A percentile compares a stretch with the other conserved stretches of the same genome.
Conservation (phyloP, 768 basidiomycete species). For the Asterophora parasitica region DNA sequence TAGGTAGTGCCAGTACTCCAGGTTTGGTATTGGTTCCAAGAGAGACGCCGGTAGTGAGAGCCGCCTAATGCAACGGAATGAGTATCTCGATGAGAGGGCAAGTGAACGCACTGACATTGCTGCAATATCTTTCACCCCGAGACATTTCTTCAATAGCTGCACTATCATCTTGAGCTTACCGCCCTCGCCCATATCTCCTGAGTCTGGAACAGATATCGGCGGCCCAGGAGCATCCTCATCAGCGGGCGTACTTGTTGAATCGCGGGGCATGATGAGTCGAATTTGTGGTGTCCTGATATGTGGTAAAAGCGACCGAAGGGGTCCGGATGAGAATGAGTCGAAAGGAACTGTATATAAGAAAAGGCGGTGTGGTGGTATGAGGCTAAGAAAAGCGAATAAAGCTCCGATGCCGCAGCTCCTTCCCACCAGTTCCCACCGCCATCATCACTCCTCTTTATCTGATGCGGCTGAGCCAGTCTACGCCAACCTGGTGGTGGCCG, state of each 20-base stretch:
- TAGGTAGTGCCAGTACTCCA: conserved; percentile 94
- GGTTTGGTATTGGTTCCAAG: conserved; percentile 90
- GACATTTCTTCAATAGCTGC: conserved; percentile 82
- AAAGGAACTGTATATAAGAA: no score
- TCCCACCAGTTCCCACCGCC: no score
- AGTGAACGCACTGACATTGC: conserved; percentile 60
- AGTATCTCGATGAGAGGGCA: conserved; percentile 1
- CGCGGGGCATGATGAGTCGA: conserved; percentile 13
- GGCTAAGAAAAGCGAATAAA: no score
- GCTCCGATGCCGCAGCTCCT: no score
- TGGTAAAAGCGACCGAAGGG: not conserved
- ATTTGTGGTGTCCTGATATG: conserved; percentile 2
- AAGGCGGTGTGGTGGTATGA: no score
- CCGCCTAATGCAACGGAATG: conserved; percentile 48
- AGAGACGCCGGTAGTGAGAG: conserved; percentile 90
- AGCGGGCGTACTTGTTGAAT: conserved; percentile 8
- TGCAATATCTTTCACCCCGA: conserved; percentile 94
- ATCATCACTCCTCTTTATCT: no score
- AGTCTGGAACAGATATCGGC: conserved; percentile 65
- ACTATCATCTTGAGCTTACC: conserved; percentile 94
- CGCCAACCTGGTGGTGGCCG: no score
- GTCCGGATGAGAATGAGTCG: no score
- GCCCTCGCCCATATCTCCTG: conserved; percentile 73
- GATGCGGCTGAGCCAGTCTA: no score
- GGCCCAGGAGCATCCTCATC: conserved; percentile 52